Percentiles rank a stretch among this genome's conserved stretches.
Evolutionary conservation across 2,329 filamentous ascomycete species (phyloP).

Genomic region (Alternaria brassicae): DNA sequence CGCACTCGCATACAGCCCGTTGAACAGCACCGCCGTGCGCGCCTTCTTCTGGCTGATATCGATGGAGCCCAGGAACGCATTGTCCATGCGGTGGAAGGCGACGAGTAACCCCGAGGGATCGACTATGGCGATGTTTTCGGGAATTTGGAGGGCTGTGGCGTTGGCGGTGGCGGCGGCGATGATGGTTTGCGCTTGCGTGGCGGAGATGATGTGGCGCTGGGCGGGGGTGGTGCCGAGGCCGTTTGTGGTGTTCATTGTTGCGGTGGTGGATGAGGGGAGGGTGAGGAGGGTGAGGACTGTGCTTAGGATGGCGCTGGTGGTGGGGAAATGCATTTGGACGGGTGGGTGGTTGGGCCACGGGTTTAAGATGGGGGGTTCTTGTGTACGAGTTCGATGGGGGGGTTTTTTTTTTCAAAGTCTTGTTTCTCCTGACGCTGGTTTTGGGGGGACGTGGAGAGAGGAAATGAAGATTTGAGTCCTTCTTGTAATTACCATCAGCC

Average conservation of each 20-base stretch:
- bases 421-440: not conserved
- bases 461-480: not conserved
- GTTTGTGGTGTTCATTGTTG: constrained; percentile 32
- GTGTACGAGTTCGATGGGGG: too few species aligned
- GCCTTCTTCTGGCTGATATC: constrained; percentile 42
- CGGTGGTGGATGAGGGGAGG: constrained; percentile 16
- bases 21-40: constrained; percentile 38
- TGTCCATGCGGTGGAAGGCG: constrained; percentile 41
- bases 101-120: constrained; percentile 39
- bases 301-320: constrained; percentile 1
- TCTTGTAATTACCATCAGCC: too few species aligned
- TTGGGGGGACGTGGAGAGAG: not conserved
- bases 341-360: too few species aligned
- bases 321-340: constrained; percentile 9
- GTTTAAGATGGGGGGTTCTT: constrained; percentile 1
- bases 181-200: constrained; percentile 34
- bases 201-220: constrained; percentile 28
- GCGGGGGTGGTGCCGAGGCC: constrained; percentile 31
- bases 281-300: constrained; percentile 12
- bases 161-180: constrained; percentile 30
- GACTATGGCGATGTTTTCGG: constrained; percentile 41
- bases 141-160: constrained; percentile 31
- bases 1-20: constrained; percentile 26
- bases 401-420: too few species aligned
- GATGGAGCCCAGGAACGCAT: constrained; percentile 37